Base-by-base conservation (phyloP, 2,329 filamentous ascomycete species). In the Botrytis byssoidea region DNA sequence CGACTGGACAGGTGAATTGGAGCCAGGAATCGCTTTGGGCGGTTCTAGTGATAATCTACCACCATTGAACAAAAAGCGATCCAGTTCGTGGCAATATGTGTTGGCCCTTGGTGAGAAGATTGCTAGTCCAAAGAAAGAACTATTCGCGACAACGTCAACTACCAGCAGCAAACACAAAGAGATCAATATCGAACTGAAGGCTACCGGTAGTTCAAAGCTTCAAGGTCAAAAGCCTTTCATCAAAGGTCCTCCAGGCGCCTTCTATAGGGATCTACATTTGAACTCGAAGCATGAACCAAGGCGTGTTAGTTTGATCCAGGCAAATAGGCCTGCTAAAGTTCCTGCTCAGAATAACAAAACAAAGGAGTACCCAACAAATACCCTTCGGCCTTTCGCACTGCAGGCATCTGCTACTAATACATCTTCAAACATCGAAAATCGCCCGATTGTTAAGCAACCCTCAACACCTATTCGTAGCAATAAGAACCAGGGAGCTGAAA, bases 341-440 rank as follows among this genome's bases (percentile, higher is more conserved):
- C 71, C 40, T 9, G 10, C 29, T 10, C 65, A 73, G 7, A 66
- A 70, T 42, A 72, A 66, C 40, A 74, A 67, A 57, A 44, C 74
- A 4, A 76, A 76, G 20, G 74, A 74, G n/a, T 73, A 77, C 61
- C 75, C 76, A 40, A 78, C 75, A 7, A 78, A 77, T 46, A 55
- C 73, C 20, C 74, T 78, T 57, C 75, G 78, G 1, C 77, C 76
- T 67, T 71, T 79, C 18, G 79, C 78, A 59, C 75, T 79, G 32
- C 59, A 78, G 29, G 73, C 72, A 44, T 72, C 69, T 66, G 32
- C 32, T 29, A 57, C n/a, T 29, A 55, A 57, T n/a, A n/a, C 35
- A 25, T 4, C 59, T 32, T 40, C 59, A 55, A 18, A 22, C 16
- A 16, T 18, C 9, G 66, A 48, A 25, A 61, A 10, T 32, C 64